Evolutionary conservation across 345 rosid species (phyloP), one percentile per base, ranked within the genome.

Genomic region (Lumnitzera littorea): DNA sequence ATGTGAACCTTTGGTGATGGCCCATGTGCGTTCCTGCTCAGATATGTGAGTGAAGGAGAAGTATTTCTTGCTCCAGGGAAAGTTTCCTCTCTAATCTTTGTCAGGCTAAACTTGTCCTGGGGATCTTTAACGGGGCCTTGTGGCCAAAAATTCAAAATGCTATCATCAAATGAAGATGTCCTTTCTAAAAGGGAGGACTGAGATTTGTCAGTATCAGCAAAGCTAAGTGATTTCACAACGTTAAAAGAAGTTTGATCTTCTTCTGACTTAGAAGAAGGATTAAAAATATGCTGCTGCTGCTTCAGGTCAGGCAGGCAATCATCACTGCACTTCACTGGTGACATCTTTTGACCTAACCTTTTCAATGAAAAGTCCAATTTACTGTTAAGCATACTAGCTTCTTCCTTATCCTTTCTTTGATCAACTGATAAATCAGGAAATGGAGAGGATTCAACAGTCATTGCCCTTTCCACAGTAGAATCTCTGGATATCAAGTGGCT

Each of bases 341-440:
- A 62, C 53, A 61, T 51, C 27, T 46, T 71, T 57, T 58, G 69
- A 67, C 73, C 72, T 62, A 76, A 62, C 48, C 58, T 72, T 57
- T 78, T 76, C 60, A 59, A 58, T 50, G 68, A 69, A 65, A 78
- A 63, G 67, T 75, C 71, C 67, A 57, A 62, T 64, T 72, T 56
- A 63, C 51, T 68, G 53, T 69, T 61, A 63, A 71, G 56, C 43
- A 24, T 61, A 67, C 41, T 53, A 20, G 63, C 56, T 61, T 60
- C 51, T 48, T 58, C 54, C 50, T 17, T 51, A 67, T 72, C 62
- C 59, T 64, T 58, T 51, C 55, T 13, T 8, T 56, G 54, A 52
- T 64, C 65, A 65, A 61, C 16, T 61, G 63, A 49, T 56, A 70
- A n/a, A 48, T 67, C 65, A 58, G 20, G 15, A 20, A 55, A 27